A percentile compares a stretch with the other conserved stretches of the same genome.
phyloP scores from a whole-genome alignment of 1,284 basidiomycete species.

The Puccinia sorghi region DNA sequence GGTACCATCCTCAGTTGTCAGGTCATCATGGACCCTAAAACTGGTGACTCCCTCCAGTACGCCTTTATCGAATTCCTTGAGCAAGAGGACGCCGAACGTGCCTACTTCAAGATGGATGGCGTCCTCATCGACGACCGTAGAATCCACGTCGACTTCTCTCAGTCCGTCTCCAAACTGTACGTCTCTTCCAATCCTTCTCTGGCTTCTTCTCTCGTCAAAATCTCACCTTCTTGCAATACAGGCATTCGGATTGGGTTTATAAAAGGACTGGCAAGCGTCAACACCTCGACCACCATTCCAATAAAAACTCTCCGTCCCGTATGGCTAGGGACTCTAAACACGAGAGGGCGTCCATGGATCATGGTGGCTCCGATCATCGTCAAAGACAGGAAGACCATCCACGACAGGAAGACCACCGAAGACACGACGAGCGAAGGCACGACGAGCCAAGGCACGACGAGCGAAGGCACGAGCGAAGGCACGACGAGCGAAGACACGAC shows the following conservation, averaged over 20 bases:
- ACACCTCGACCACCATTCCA: background rate
- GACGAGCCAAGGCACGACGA: background rate
- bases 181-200: conserved; percentile 53
- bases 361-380: no score
- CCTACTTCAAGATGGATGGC: conserved; percentile 99
- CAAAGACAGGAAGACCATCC: conserved; percentile 2
- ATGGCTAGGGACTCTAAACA: background rate
- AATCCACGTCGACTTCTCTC: conserved; percentile 92
- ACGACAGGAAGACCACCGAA: background rate
- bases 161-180: conserved; percentile 70
- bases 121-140: conserved; percentile 97
- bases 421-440: no score
- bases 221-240: background rate
- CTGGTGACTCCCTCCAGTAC: conserved; percentile 94
- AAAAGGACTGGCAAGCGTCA: conserved; percentile 31
- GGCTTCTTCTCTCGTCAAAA: background rate
- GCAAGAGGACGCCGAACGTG: conserved; percentile 88
- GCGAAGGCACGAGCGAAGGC: background rate
- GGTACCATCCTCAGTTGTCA: conserved; percentile 95
- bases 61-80: conserved; percentile 99
- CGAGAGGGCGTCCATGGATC: conserved; percentile 28
- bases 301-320: background rate
- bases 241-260: conserved; percentile 48
- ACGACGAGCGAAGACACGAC: background rate
- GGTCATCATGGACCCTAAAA: conserved; percentile 91